Evolutionary conservation across 73 alveolate species (phyloP).

Genomic region (Tetrahymena thermophila): DNA sequence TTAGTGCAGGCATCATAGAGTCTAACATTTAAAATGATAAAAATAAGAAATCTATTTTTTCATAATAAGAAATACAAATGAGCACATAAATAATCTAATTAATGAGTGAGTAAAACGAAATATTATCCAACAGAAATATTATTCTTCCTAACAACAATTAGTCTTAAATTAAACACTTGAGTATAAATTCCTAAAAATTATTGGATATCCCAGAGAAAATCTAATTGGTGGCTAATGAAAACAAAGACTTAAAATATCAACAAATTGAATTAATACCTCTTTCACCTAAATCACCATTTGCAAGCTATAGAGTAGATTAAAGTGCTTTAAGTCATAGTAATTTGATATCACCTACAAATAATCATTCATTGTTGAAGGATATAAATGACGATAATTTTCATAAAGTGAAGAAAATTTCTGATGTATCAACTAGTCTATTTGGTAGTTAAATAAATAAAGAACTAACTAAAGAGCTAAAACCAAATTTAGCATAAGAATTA

Average conservation of each 20-base stretch:
- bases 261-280: background rate
- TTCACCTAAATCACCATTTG: background rate
- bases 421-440: background rate
- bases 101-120: background rate
- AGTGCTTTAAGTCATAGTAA: background rate
- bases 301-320: background rate
- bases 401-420: background rate
- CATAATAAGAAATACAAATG: background rate
- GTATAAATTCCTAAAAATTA: background rate
- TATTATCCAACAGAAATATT: background rate
- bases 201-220: background rate
- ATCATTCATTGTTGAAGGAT: background rate
- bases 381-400: background rate
- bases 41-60: background rate
- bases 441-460: background rate
- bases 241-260: background rate
- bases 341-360: background rate
- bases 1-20: background rate
- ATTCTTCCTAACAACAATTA: background rate
- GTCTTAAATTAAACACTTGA: no score
- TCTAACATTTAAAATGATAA: no score
- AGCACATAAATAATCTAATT: background rate
- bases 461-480: background rate
- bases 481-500: background rate
- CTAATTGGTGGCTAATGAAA: background rate